Base-by-base conservation (phyloP, 495 filamentous ascomycete genomes). In the Niebla homalea region DNA sequence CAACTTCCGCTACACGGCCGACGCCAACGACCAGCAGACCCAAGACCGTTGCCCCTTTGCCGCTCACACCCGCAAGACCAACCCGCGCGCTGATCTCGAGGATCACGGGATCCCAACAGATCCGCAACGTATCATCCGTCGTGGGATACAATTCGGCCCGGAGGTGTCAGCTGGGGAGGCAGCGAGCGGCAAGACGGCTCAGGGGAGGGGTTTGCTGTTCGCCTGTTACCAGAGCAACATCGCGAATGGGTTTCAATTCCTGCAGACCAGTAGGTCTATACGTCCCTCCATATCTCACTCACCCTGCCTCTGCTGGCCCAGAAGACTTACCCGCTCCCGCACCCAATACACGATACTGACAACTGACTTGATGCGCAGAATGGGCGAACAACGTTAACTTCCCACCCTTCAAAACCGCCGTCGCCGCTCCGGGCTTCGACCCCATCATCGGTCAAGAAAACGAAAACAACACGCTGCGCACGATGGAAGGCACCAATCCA, bases 61-160 rank as follows among this genome's bases (percentile, higher is more conserved):
- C 6, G 67, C 68, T 14, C 68, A 71, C 45, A 63, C 64, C 26
- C 67, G 68, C 54, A 69, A 71, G 63, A 63, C 57, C 8, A 69
- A 68, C 47, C 67, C 65, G 10, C 60, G 67, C 43, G 53, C 46
- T 32, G 63, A 68, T 44, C 43, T 69, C 7, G 53, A 55, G 14
- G 15, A 48, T 1, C 35, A 39, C 38, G 16, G 15, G 6, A 16
- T 32, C 0, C 43, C 53, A 12, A 54, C 41, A 15, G 41, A 55
- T 35, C 42, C 35, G 12, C 53, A 52, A 46, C 61, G 62, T 41
- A 65, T 70, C 45, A 56, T 70, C 37, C 68, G 68, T 15, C 63
- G 65, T 43, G 67, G 68, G 23, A 69, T 70, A 41, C 60, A 63
- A n/a, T 70, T 65, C 44, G 68, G 68, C 14, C 61, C 58, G 1